phyloP scores from a whole-genome alignment of 2,329 filamentous ascomycete species.

The Trichoderma sp. region DNA sequence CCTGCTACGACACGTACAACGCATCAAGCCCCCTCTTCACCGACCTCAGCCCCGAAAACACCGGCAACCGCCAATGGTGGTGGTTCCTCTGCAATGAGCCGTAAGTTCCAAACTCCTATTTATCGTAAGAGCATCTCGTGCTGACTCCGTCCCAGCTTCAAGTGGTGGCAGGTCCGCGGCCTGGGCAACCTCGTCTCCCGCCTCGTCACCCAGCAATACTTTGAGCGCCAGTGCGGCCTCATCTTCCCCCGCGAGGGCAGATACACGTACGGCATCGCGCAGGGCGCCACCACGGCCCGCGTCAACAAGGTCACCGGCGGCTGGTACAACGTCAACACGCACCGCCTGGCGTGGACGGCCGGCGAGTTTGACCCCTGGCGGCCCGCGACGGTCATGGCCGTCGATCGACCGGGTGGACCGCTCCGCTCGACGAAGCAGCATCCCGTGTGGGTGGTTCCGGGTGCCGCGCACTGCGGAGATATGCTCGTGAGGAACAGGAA shows the following conservation, averaged over 20 bases:
- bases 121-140: slow-evolving; percentile 32
- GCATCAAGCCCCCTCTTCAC: slow-evolving; percentile 50
- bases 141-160: slow-evolving; percentile 32
- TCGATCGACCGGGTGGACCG: slow-evolving; percentile 57
- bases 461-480: slow-evolving; percentile 60
- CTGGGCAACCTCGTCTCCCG: slow-evolving; percentile 55
- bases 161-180: slow-evolving; percentile 45
- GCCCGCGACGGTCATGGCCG: slow-evolving; percentile 54
- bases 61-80: slow-evolving; percentile 55
- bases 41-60: slow-evolving; percentile 52
- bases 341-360: slow-evolving; percentile 60
- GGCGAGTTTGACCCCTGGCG: slow-evolving; percentile 64
- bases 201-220: slow-evolving; percentile 55
- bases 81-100: slow-evolving; percentile 68
- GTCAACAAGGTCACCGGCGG: slow-evolving; percentile 59
- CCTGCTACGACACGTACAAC: slow-evolving; percentile 30
- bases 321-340: slow-evolving; percentile 55
- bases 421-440: slow-evolving; percentile 49
- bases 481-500: slow-evolving; percentile 49
- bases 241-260: slow-evolving; percentile 55
- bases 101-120: slow-evolving; percentile 32
- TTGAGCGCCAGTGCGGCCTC: slow-evolving; percentile 56
- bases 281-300: slow-evolving; percentile 49
- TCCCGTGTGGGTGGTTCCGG: slow-evolving; percentile 57
- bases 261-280: slow-evolving; percentile 52